These are phyloP conservation scores for Boletus reticuloceps DNA, from an alignment of 768 basidiomycete genomes.

Conservation along the genomic window DNA sequence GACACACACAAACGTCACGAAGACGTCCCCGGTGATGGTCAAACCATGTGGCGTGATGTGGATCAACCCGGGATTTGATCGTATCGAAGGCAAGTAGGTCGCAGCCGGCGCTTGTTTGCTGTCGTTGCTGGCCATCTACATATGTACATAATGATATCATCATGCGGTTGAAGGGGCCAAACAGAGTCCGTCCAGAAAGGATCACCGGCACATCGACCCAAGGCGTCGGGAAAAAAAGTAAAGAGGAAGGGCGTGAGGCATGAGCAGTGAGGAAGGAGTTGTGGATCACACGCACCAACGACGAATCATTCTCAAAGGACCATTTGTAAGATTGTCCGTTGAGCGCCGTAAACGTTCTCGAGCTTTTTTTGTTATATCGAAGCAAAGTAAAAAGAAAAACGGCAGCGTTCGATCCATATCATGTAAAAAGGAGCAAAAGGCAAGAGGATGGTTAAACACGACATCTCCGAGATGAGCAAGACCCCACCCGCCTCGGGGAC, in stretches of 20 bases:
- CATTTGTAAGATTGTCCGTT: constrained; percentile 35
- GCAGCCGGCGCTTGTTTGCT: constrained; percentile 33
- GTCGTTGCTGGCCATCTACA: constrained; percentile 32
- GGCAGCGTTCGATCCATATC: neutral
- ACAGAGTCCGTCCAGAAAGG: neutral
- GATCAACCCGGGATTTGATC: constrained; percentile 29
- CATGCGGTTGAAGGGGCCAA: too few relatives aligned
- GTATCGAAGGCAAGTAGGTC: constrained; percentile 25
- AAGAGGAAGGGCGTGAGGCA: too few relatives aligned
- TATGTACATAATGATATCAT: too few relatives aligned
- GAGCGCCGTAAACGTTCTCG: constrained; percentile 33
- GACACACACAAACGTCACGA: constrained; percentile 32
- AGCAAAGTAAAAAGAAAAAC: neutral
- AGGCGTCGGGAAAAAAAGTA: neutral
- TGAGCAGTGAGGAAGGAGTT: neutral
- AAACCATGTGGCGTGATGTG: constrained; percentile 33
- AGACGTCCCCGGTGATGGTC: constrained; percentile 32
- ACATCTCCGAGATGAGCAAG: neutral
- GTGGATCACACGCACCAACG: constrained; percentile 21
- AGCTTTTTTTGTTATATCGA: constrained; percentile 15
- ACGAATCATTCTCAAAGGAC: constrained; percentile 32
- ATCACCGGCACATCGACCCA: neutral
- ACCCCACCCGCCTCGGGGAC: neutral
- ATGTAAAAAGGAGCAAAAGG: neutral
- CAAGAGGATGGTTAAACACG: constrained; percentile 3